Conservation (phyloP, 1,284 basidiomycete species). For the Vanrija pseudolonga region DNA sequence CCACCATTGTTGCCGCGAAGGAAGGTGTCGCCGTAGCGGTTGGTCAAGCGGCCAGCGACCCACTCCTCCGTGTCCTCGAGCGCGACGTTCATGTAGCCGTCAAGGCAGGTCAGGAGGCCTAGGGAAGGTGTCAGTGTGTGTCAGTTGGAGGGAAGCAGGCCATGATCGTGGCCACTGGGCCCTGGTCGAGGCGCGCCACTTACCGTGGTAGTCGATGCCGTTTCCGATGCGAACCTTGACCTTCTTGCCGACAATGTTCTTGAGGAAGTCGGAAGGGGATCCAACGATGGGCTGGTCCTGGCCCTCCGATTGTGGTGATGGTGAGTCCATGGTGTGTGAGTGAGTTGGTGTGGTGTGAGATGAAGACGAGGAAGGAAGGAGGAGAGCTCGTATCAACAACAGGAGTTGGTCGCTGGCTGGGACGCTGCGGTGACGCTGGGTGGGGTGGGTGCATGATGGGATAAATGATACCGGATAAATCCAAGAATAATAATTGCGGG, state of each 20-base stretch:
- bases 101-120: conserved; percentile 94
- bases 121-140: neutral
- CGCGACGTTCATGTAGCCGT: conserved; percentile 99
- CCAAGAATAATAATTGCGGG: neutral
- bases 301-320: conserved; percentile 25
- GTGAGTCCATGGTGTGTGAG: conserved; percentile 30
- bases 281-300: conserved; percentile 51
- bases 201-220: conserved; percentile 93
- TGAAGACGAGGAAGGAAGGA: neutral
- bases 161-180: neutral
- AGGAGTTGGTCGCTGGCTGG: neutral
- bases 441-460: neutral
- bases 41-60: conserved; percentile 79
- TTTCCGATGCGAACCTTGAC: conserved; percentile 93
- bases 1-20: conserved; percentile 94
- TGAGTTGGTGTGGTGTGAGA: neutral
- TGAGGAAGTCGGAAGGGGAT: conserved; percentile 84
- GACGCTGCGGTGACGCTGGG: neutral
- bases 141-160: neutral
- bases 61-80: conserved; percentile 95
- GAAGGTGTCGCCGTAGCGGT: conserved; percentile 89
- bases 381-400: neutral
- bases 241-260: conserved; percentile 89
- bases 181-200: conserved; percentile 25
- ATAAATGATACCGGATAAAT: neutral